These are phyloP conservation scores for Hericium rajendrae DNA, from an alignment of 768 basidiomycete genomes.

Conservation along the genomic window DNA sequence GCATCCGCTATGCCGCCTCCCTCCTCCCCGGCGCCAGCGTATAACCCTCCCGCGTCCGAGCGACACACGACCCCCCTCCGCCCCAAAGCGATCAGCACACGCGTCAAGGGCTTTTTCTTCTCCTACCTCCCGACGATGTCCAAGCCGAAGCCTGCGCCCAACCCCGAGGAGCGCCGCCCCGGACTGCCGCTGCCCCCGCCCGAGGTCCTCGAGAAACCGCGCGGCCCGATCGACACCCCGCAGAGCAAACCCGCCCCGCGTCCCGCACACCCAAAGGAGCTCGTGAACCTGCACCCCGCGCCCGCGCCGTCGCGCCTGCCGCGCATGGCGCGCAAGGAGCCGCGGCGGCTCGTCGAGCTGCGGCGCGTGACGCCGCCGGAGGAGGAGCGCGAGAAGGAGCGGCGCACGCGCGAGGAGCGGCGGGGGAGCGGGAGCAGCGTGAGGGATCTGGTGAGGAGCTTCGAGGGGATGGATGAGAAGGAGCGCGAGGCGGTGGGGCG, in stretches of 20 bases:
- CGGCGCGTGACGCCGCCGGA: constrained; percentile 37
- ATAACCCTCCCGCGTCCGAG: neutral
- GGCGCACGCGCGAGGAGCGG: constrained; percentile 26
- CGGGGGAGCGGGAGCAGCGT: constrained; percentile 64
- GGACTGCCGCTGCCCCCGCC: constrained; percentile 49
- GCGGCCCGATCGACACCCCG: constrained; percentile 53
- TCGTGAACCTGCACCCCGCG: constrained; percentile 51
- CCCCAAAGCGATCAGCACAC: constrained; percentile 18
- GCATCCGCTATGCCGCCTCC: neutral
- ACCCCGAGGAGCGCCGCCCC: constrained; percentile 19
- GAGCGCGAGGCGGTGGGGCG: neutral
- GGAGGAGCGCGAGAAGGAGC: constrained; percentile 11
- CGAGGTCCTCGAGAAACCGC: constrained; percentile 37
- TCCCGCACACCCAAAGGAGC: constrained; percentile 48
- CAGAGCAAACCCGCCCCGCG: constrained; percentile 38
- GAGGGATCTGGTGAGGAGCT: constrained; percentile 58
- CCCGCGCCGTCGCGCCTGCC: constrained; percentile 39
- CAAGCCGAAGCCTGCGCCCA: constrained; percentile 23
- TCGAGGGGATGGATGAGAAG: constrained; percentile 34
- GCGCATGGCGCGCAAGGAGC: constrained; percentile 27
- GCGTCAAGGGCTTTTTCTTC: constrained; percentile 47
- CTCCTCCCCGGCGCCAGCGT: neutral
- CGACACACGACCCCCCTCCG: neutral
- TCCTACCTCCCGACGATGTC: constrained; percentile 50
- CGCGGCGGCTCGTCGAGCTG: constrained; percentile 57